Conservation (phyloP, 208 protist species). For the Crithidia thermophila region DNA sequence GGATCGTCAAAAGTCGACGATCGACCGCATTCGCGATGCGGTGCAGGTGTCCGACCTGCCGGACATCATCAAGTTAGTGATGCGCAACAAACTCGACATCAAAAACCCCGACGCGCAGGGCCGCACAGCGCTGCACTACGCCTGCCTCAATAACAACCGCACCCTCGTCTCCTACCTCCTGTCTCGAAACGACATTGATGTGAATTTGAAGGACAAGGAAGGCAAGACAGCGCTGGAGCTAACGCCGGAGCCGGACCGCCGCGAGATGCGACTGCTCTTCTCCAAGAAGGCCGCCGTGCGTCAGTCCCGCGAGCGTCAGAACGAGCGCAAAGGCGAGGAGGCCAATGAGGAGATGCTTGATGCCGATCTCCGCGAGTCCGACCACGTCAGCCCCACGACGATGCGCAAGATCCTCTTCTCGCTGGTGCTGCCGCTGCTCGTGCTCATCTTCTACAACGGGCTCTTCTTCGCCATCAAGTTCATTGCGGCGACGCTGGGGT, state of each 20-base stretch:
- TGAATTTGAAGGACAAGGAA: constrained; percentile 47
- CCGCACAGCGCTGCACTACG: constrained; percentile 76
- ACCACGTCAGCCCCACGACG: constrained; percentile 77
- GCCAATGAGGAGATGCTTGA: constrained; percentile 58
- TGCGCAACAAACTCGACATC: constrained; percentile 55
- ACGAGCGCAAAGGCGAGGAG: constrained; percentile 33
- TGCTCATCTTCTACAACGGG: constrained; percentile 84
- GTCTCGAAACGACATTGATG: constrained; percentile 44
- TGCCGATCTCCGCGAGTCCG: constrained; percentile 53
- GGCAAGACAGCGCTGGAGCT: constrained; percentile 63
- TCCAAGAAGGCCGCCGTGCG: constrained; percentile 46
- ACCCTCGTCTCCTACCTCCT: constrained; percentile 55
- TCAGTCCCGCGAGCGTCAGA: constrained; percentile 30
- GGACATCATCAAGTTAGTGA: constrained; percentile 47
- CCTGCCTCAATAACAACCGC: constrained; percentile 44
- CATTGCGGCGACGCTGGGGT: constrained; percentile 58
- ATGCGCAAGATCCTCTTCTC: constrained; percentile 72
- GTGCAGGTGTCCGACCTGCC: constrained; percentile 38
- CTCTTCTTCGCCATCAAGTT: constrained; percentile 71
- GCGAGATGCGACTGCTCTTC: constrained; percentile 63
- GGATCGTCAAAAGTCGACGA: constrained; percentile 14
- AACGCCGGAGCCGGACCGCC: constrained; percentile 32
- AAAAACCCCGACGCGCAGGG: constrained; percentile 56
- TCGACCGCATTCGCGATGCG: constrained; percentile 19
- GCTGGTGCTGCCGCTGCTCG: constrained; percentile 67